Conservation (phyloP, 305 asterid species). For the Rubia balearica region DNA sequence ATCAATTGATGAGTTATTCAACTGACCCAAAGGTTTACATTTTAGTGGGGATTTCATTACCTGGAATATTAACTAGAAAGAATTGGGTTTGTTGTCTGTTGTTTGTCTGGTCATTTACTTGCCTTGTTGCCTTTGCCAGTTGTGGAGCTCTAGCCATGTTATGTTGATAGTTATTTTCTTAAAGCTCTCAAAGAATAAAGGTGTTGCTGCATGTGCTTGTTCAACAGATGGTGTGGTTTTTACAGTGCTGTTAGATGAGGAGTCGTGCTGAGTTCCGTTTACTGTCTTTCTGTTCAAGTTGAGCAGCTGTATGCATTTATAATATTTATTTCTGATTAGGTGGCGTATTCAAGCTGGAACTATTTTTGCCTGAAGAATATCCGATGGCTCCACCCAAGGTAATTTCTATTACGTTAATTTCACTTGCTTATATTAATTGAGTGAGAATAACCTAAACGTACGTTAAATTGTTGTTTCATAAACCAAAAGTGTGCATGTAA, state of each 20-base stretch:
- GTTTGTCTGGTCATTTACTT: not conserved
- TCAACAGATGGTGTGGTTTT: not conserved
- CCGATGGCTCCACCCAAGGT: conserved; percentile 99
- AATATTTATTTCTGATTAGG: conserved; percentile 30
- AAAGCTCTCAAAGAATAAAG: not conserved
- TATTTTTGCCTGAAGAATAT: conserved; percentile 91
- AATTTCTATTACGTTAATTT: conserved; percentile 5
- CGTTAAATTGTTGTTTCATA: not conserved
- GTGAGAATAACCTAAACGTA: not conserved
- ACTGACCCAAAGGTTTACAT: not conserved
- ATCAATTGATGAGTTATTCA: not conserved
- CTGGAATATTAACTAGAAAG: not conserved
- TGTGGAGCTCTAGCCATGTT: not conserved
- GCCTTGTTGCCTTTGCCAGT: not conserved
- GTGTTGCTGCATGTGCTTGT: not conserved
- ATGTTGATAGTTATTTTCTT: not conserved
- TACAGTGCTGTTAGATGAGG: not conserved
- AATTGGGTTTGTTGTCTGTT: not conserved
- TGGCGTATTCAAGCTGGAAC: conserved; percentile 91
- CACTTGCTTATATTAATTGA: not conserved
- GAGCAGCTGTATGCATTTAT: not conserved
- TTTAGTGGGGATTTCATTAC: not conserved
- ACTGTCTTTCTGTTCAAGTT: not conserved
- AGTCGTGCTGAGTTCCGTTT: not conserved
- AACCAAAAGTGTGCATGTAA: not conserved